These are phyloP conservation scores for Boletus coccyginus DNA, from an alignment of 768 basidiomycete species.

Conservation along the genomic window DNA sequence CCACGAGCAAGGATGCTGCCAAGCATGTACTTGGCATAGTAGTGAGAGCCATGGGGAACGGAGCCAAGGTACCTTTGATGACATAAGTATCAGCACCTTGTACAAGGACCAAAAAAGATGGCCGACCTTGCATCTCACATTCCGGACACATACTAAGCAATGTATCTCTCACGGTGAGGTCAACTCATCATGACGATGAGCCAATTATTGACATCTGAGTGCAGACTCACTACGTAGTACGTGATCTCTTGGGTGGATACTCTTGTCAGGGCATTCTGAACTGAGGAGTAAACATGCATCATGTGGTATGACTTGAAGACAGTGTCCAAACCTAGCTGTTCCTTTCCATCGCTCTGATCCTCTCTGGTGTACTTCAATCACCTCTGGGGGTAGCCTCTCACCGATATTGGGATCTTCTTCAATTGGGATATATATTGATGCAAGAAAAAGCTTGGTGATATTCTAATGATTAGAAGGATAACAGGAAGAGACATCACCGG, in stretches of 20 bases:
- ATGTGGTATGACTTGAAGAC: not conserved
- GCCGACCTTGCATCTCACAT: conserved; percentile 76
- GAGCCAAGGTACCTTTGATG: conserved; percentile 60
- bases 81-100: not conserved
- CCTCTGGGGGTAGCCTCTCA: conserved; percentile 9
- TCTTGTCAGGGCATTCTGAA: not conserved
- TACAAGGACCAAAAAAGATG: not conserved
- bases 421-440: conserved; percentile 10
- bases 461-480: too few species aligned
- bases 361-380: conserved; percentile 14
- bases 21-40: conserved; percentile 86
- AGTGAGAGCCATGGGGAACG: conserved; percentile 68
- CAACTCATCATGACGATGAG: too few species aligned
- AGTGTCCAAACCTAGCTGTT: not conserved
- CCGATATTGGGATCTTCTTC: conserved; percentile 22
- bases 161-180: too few species aligned
- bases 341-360: conserved; percentile 9
- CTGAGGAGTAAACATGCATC: not conserved
- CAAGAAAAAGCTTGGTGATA: conserved; percentile 20
- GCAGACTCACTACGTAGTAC: too few species aligned
- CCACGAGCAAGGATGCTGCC: conserved; percentile 87
- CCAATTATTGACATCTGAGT: too few species aligned
- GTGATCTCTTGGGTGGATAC: too few species aligned
- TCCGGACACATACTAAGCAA: too few species aligned
- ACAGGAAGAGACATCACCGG: too few species aligned